Evolutionary conservation across 371 early-diverging fungal species (phyloP).

Genomic region (Syncephalastrum monosporum): DNA sequence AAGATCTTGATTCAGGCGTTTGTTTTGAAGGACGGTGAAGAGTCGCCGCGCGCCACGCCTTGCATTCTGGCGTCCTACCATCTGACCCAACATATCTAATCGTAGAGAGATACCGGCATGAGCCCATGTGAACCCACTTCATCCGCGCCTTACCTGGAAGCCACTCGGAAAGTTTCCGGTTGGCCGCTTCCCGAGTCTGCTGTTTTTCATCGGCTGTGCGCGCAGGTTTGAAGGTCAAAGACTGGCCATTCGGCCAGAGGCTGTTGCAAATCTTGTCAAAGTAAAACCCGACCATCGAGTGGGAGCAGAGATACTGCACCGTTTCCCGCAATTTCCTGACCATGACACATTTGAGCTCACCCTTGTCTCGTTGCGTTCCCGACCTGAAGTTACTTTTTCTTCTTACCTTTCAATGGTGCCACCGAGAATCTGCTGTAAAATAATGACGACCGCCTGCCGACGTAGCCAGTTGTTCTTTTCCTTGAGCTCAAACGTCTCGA

Average conservation of each 20-base stretch:
- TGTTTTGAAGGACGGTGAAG: conserved; percentile 74
- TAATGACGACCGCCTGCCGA: conserved; percentile 79
- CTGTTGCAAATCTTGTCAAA: conserved; percentile 37
- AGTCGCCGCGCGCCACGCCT: conserved; percentile 72
- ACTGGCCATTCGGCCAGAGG: conserved; percentile 56
- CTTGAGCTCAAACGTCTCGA: conserved; percentile 86
- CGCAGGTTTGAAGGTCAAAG: conserved; percentile 27
- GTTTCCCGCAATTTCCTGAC: conserved; percentile 48
- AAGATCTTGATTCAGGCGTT: conserved; percentile 75
- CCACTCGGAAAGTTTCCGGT: conserved; percentile 62
- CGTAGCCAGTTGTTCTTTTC: conserved; percentile 87
- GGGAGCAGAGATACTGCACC: conserved; percentile 33
- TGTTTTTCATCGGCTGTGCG: conserved; percentile 57
- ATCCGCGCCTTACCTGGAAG: conserved; percentile 50
- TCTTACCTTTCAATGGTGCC: conserved; percentile 78
- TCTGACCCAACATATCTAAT: conserved; percentile 66
- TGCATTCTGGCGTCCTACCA: conserved; percentile 87
- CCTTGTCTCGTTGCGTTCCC: no score
- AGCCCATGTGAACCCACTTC: neutral
- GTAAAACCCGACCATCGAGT: conserved; percentile 44
- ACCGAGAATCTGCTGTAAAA: conserved; percentile 83
- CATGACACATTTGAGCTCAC: no score
- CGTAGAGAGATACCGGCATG: neutral
- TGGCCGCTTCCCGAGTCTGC: conserved; percentile 61
- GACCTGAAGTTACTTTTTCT: neutral